These are phyloP conservation scores for Taphrina confusa DNA, from an alignment of 1,139 yeast species.

Conservation along the genomic window DNA sequence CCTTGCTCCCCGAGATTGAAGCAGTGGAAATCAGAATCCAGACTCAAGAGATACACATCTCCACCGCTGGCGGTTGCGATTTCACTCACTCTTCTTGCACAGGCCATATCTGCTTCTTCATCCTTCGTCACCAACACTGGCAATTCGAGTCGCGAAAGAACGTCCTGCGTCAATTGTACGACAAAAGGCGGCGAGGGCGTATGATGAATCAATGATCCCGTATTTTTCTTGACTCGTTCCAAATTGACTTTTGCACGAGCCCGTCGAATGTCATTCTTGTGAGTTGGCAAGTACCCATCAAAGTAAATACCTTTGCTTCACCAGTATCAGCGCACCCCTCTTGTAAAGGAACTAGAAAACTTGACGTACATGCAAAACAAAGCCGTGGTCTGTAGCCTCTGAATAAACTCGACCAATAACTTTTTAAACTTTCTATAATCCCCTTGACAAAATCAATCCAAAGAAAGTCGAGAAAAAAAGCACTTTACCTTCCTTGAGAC, in stretches of 20 bases:
- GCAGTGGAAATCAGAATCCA: slow-evolving; percentile 22
- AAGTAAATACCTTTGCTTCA: not conserved
- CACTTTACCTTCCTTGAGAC: slow-evolving; percentile 14
- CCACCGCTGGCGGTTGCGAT: not conserved
- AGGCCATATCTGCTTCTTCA: slow-evolving; percentile 18
- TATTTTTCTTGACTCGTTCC: slow-evolving; percentile 1
- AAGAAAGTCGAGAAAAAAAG: not conserved
- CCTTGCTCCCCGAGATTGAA: slow-evolving; percentile 19
- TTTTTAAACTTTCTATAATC: not conserved
- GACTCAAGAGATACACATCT: slow-evolving; percentile 8
- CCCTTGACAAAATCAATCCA: not conserved
- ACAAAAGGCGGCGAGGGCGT: slow-evolving; percentile 10
- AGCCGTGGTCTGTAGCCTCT: not conserved
- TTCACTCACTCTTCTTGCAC: not conserved
- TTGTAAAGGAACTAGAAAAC: too few species aligned
- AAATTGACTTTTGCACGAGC: not conserved
- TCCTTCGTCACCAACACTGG: slow-evolving; percentile 1
- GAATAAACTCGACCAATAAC: not conserved
- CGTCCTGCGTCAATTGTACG: slow-evolving; percentile 8
- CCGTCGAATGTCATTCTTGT: slow-evolving; percentile 5
- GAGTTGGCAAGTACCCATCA: slow-evolving; percentile 12
- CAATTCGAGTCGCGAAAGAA: not conserved
- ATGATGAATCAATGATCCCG: slow-evolving; percentile 6
- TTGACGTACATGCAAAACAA: not conserved
- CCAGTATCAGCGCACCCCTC: too few species aligned